These are phyloP conservation scores for Fistulifera pelliculosa DNA, from an alignment of 108 stramenopile genomes.

Conservation along the genomic window DNA sequence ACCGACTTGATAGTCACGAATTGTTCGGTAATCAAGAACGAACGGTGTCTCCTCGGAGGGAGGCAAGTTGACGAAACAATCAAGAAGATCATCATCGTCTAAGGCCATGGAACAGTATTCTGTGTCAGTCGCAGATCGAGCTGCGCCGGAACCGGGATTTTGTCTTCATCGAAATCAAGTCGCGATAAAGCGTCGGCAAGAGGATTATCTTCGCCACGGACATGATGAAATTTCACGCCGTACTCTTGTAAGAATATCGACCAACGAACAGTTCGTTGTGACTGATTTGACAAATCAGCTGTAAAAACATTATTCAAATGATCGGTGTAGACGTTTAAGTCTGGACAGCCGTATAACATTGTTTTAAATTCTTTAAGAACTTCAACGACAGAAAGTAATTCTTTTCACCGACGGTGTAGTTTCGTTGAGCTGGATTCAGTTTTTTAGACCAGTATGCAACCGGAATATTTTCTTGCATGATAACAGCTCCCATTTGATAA, in stretches of 20 bases:
- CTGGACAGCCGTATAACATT: constrained; percentile 11
- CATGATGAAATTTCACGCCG: constrained; percentile 20
- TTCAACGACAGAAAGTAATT: constrained; percentile 31
- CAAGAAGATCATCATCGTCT: background rate
- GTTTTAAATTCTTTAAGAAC: constrained; percentile 26
- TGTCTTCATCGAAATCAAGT: constrained; percentile 5
- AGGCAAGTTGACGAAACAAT: constrained; percentile 7
- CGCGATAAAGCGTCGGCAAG: constrained; percentile 16
- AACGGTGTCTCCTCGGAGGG: too few species aligned
- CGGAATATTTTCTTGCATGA: constrained; percentile 25
- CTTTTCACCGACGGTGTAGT: constrained; percentile 33
- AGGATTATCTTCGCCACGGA: constrained; percentile 31
- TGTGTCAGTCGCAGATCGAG: background rate
- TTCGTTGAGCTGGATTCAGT: constrained; percentile 25
- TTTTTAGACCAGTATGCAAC: constrained; percentile 33
- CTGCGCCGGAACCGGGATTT: background rate
- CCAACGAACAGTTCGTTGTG: constrained; percentile 40
- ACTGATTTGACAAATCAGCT: constrained; percentile 13
- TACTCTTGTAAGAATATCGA: constrained; percentile 31
- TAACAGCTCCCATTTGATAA: constrained; percentile 27
- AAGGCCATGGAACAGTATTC: background rate
- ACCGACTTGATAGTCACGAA: background rate
- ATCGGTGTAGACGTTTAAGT: constrained; percentile 29
- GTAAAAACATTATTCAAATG: constrained; percentile 26
- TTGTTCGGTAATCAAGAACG: background rate